Evolutionary conservation across 2,329 filamentous ascomycete species (phyloP), one percentile per base, ranked within the genome.

Genomic region (Pseudovirgaria hyperparasitica): DNA sequence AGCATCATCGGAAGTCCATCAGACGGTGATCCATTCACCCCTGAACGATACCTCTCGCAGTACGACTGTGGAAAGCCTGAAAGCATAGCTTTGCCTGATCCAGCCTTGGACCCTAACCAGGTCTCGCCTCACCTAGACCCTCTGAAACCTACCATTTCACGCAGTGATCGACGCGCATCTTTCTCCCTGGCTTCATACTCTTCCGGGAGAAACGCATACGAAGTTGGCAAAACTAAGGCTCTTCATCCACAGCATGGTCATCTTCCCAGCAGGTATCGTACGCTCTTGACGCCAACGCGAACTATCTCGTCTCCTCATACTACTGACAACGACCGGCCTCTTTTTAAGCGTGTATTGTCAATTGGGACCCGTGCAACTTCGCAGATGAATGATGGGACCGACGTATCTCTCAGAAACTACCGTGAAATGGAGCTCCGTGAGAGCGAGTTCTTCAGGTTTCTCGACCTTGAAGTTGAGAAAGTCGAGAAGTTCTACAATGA

Each of bases 401-500:
- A 67, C 37, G 55, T 66, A 4, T 65, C 68, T 10, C 52, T 70
- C 5, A 67, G 71, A 30, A 61, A 65, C 2, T 63, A 67, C 26
- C 67, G 73, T 22, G 67, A 82, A 20, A 65, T 92, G 4, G 77
- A 81, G 23, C 63, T 75, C 30, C 69, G 74, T 11, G 76, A 92
- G 50, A 69, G 67, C n/a, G 82, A 93, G 9, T 96, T 98, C 47
- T 87, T 86, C 50, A 57, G 63, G 0, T 98, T 90, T 44, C 61
- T 98, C 28, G 82, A 94, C 41, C 61, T 60, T 7, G 80, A 98
- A 55, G 62, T 98, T 9, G 66, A 76, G n/a, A 98, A 96, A 55
- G 82, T 98, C 8, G 86, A 98, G 48, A 57, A 63, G 0, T 98
- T 98, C 46, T 96, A 96, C 60, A 75, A 72, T 40, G 60, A 72